Evolutionary conservation across 257 asterid species (phyloP).

Genomic region (Jaltomata sinuosa): DNA sequence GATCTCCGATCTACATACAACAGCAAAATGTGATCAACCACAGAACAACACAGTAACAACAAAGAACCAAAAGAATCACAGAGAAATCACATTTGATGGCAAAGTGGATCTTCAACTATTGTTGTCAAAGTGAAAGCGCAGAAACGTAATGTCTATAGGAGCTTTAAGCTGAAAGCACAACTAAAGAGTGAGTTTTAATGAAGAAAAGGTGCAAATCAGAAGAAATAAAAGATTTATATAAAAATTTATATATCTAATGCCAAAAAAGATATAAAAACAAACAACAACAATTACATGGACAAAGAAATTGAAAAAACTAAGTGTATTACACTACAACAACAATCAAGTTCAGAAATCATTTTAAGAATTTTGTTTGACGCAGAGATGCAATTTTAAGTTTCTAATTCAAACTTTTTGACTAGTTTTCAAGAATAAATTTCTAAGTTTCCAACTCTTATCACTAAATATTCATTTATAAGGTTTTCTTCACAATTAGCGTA

Average conservation of each 20-base stretch:
- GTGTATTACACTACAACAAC: background rate
- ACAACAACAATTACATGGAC: background rate
- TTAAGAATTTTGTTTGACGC: background rate
- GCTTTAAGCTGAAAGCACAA: background rate
- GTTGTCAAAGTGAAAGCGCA: background rate
- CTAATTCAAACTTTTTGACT: background rate
- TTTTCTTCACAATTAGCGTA: background rate
- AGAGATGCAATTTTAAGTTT: background rate
- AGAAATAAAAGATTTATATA: background rate
- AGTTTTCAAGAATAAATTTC: background rate
- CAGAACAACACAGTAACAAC: background rate
- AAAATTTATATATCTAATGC: background rate
- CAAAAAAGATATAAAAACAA: background rate
- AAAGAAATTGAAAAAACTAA: background rate
- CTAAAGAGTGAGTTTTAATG: background rate
- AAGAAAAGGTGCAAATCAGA: background rate
- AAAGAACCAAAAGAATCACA: background rate
- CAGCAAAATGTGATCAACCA: background rate
- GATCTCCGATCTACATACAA: slow-evolving; percentile 39
- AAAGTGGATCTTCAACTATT: background rate
- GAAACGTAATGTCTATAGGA: background rate
- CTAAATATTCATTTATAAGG: background rate
- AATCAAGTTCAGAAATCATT: background rate
- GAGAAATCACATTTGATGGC: background rate
- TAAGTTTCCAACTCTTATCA: background rate